These are phyloP conservation scores for Halophytophthora polymorphica DNA, from an alignment of 352 stramenopile species.

Conservation along the genomic window DNA sequence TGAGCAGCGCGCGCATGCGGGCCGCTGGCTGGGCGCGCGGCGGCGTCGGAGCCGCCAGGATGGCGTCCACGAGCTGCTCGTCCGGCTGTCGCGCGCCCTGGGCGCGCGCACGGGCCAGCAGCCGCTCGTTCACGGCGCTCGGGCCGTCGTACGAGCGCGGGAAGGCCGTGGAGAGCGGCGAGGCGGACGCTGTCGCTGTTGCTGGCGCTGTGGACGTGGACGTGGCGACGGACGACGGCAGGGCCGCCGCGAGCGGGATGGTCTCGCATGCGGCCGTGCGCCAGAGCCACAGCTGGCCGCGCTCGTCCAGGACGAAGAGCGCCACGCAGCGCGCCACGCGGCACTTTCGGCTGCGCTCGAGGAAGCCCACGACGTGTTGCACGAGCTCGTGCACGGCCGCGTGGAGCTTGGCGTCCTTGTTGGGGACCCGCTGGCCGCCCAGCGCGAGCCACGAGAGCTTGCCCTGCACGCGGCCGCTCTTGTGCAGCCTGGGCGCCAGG, in stretches of 20 bases:
- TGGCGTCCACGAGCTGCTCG: constrained; percentile 68
- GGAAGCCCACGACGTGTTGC: constrained; percentile 39
- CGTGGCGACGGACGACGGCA: constrained; percentile 9
- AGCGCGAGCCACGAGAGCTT: constrained; percentile 72
- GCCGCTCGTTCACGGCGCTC: constrained; percentile 53
- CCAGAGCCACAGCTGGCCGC: constrained; percentile 51
- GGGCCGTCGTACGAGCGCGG: constrained; percentile 45
- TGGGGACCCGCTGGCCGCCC: constrained; percentile 57
- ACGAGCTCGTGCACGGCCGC: constrained; percentile 36
- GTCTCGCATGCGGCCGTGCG: constrained; percentile 52
- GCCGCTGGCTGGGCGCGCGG: constrained; percentile 19
- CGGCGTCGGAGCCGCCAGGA: constrained; percentile 53
- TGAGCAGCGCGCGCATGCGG: constrained; percentile 14
- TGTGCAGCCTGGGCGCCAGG: constrained; percentile 40
- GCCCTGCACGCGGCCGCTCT: constrained; percentile 45
- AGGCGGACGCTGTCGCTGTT: neutral
- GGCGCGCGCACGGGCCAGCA: constrained; percentile 54
- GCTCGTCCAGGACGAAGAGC: constrained; percentile 59
- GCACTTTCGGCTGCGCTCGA: constrained; percentile 69
- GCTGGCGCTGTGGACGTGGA: constrained; percentile 5
- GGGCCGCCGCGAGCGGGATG: constrained; percentile 20
- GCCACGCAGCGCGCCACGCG: constrained; percentile 53
- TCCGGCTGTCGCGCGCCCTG: constrained; percentile 49
- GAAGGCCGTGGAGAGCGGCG: neutral
- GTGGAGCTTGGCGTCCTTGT: constrained; percentile 71